Percentiles rank a stretch among this genome's conserved stretches.
Evolutionary conservation across 306 rosid genomes (phyloP).

Genomic region (Quercus alba): DNA sequence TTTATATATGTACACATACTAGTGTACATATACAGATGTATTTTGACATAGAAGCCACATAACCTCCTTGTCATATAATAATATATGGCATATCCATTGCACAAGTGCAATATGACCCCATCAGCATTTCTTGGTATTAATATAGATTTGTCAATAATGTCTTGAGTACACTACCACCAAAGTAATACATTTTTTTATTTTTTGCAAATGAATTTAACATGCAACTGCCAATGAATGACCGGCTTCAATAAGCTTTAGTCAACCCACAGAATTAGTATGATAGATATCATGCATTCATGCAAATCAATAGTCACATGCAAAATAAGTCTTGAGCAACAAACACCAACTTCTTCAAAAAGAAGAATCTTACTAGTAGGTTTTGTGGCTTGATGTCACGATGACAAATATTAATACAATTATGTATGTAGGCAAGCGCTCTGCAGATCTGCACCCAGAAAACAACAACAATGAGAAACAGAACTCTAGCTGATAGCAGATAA

Average conservation of each 20-base stretch:
- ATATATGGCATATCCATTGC: too few species aligned
- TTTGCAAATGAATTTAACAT: background rate
- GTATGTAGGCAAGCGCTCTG: conserved; percentile 95
- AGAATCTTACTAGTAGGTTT: conserved; percentile 78
- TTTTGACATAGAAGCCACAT: background rate
- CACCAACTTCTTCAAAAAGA: background rate
- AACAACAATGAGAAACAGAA: conserved; percentile 8
- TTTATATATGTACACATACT: background rate
- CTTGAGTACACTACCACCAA: conserved; percentile 5
- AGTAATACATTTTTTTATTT: background rate
- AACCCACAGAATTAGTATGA: background rate
- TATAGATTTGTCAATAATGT: background rate
- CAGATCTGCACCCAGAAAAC: conserved; percentile 69
- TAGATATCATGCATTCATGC: background rate
- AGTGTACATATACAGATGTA: background rate
- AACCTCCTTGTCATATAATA: background rate
- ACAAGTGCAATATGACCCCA: too few species aligned
- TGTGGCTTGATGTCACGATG: conserved; percentile 99
- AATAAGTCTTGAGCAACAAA: background rate
- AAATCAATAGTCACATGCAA: background rate
- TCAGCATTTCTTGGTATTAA: too few species aligned
- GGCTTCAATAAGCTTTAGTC: background rate
- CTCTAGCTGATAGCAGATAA: background rate
- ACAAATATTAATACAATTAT: conserved; percentile 92
- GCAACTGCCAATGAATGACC: background rate